These are phyloP conservation scores for Oryza rufipogon DNA, from an alignment of 176 grass and related monocot species.

Conservation along the genomic window DNA sequence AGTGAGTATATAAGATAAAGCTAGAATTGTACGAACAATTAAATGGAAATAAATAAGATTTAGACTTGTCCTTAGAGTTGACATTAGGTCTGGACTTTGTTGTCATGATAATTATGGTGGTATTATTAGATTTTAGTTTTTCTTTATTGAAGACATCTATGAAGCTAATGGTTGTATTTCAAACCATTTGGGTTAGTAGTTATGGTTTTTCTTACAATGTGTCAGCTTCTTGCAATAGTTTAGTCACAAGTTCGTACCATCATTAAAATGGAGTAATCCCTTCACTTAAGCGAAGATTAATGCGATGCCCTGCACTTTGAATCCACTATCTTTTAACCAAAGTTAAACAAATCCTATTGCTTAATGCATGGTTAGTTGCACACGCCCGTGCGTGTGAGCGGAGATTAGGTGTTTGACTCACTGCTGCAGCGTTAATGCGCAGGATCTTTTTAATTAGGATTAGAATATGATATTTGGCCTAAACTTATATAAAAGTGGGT, in stretches of 20 bases:
- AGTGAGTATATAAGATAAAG: slow-evolving; percentile 10
- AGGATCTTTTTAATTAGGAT: slow-evolving; percentile 42
- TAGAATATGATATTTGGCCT: slow-evolving; percentile 44
- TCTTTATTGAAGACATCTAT: slow-evolving; percentile 33
- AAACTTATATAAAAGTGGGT: slow-evolving; percentile 25
- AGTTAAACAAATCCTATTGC: slow-evolving; percentile 37
- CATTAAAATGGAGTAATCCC: slow-evolving; percentile 41
- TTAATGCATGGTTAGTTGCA: slow-evolving; percentile 47
- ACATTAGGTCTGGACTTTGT: slow-evolving; percentile 38
- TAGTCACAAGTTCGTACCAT: slow-evolving; percentile 41
- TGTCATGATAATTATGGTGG: slow-evolving; percentile 14
- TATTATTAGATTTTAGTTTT: slow-evolving; percentile 15
- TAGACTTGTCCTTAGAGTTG: slow-evolving; percentile 51
- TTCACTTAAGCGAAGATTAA: slow-evolving; percentile 35
- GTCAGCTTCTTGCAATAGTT: slow-evolving; percentile 45
- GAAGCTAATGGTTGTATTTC: slow-evolving; percentile 32
- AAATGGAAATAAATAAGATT: slow-evolving; percentile 40
- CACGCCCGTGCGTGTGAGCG: slow-evolving; percentile 47
- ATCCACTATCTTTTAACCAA: slow-evolving; percentile 49
- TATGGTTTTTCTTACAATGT: slow-evolving; percentile 42
- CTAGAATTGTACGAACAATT: neutral
- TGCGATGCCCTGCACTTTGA: slow-evolving; percentile 54
- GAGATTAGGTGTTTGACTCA: slow-evolving; percentile 43
- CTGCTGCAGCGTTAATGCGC: slow-evolving; percentile 42
- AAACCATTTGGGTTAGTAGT: slow-evolving; percentile 31